Conservation (phyloP, 345 rosid species). For the Linum tenue region DNA sequence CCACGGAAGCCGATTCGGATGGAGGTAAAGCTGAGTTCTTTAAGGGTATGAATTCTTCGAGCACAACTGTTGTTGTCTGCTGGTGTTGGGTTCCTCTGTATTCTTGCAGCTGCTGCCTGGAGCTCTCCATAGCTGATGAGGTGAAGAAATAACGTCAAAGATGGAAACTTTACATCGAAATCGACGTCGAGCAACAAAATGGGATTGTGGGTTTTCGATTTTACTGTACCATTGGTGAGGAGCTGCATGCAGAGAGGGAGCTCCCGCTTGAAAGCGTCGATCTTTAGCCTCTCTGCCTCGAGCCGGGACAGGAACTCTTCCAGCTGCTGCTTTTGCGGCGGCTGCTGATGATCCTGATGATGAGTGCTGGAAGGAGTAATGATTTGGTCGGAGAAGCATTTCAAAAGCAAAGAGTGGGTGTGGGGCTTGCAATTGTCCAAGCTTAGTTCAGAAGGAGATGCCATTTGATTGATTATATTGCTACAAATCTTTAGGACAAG, state of each 20-base stretch:
- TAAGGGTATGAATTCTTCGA: conserved; percentile 94
- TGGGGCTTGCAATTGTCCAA: conserved; percentile 70
- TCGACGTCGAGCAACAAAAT: conserved; percentile 29
- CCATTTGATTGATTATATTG: conserved; percentile 25
- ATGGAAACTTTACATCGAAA: conserved; percentile 25
- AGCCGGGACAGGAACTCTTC: conserved; percentile 77
- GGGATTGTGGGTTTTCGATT: conserved; percentile 11
- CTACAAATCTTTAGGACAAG: too few species aligned
- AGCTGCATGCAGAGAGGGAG: conserved; percentile 99
- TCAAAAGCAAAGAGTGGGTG: conserved; percentile 78
- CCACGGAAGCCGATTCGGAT: conserved; percentile 31
- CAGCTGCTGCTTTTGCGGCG: conserved; percentile 61
- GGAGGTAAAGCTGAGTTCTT: conserved; percentile 30
- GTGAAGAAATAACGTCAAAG: conserved; percentile 12
- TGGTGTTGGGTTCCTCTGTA: conserved; percentile 53
- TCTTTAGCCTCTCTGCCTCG: conserved; percentile 90
- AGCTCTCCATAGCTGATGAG: conserved; percentile 71
- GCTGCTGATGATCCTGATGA: conserved; percentile 4
- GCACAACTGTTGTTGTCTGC: conserved; percentile 39
- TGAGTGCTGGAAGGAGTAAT: background rate
- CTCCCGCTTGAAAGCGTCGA: conserved; percentile 97
- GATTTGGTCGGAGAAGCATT: conserved; percentile 62
- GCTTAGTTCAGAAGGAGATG: conserved; percentile 71
- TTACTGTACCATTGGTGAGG: conserved; percentile 64
- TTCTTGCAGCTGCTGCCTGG: conserved; percentile 71